Evolutionary conservation across 2,329 filamentous ascomycete genomes (phyloP).

Genomic region (Colletotrichum zoysiae): DNA sequence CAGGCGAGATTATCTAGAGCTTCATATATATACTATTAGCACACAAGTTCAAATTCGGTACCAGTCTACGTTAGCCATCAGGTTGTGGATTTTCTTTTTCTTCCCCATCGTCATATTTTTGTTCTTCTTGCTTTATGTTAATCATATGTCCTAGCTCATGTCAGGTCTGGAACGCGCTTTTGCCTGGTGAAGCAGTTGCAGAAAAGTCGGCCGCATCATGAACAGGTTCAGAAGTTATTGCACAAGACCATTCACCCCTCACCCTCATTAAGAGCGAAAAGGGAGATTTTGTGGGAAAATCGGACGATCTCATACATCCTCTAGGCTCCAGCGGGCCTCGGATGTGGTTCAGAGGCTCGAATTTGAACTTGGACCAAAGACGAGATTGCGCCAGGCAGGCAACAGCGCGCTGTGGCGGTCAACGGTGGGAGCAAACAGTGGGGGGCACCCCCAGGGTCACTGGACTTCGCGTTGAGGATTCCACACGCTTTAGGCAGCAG

Average conservation of each 20-base stretch:
- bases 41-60: neutral
- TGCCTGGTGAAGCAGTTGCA: slow-evolving; percentile 14
- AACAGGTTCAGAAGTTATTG: neutral
- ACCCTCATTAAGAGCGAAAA: neutral
- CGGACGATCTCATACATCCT: neutral
- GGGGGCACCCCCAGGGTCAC: slow-evolving; percentile 31
- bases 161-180: neutral
- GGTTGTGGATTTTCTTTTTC: too few species aligned
- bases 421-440: slow-evolving; percentile 9
- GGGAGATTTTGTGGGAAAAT: neutral
- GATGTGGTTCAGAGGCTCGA: slow-evolving; percentile 5
- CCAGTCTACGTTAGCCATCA: neutral
- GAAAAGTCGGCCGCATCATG: neutral
- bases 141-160: neutral
- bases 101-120: neutral
- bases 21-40: neutral
- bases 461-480: slow-evolving; percentile 37
- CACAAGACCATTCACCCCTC: neutral
- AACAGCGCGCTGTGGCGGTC: slow-evolving; percentile 32
- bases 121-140: neutral
- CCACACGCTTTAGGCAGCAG: slow-evolving; percentile 37
- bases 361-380: slow-evolving; percentile 12
- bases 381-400: slow-evolving; percentile 27
- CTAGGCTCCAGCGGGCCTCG: slow-evolving; percentile 27
- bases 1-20: too few species aligned